A percentile compares a stretch with the other conserved stretches of the same genome.
Conservation (phyloP, 2,329 filamentous ascomycete genomes). For the Cladosporium sphaerospermum region DNA sequence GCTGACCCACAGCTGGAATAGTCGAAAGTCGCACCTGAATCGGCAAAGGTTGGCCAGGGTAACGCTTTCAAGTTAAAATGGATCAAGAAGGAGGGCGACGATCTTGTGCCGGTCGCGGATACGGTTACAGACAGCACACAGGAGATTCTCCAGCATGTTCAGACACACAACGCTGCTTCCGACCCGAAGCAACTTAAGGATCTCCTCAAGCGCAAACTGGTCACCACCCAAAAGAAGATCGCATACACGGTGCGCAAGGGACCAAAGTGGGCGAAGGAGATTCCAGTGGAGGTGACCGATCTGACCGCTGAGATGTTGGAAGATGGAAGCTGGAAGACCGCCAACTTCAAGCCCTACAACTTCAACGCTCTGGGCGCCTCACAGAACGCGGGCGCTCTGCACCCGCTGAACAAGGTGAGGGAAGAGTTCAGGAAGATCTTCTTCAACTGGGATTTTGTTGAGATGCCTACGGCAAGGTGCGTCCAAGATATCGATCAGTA, state of each 20-base stretch:
- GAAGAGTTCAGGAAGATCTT: conserved; percentile 96
- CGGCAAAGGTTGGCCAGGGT: conserved; percentile 79
- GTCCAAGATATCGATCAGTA: conserved; percentile 9
- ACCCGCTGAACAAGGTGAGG: conserved; percentile 80
- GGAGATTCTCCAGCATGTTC: conserved; percentile 67
- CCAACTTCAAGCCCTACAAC: conserved; percentile 79
- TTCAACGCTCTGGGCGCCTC: conserved; percentile 64
- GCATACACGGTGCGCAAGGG: conserved; percentile 81
- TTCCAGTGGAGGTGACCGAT: conserved; percentile 90
- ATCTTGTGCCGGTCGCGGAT: conserved; percentile 53
- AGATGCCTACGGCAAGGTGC: conserved; percentile 86
- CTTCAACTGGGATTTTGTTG: conserved; percentile 97
- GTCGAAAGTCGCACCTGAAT: conserved; percentile 64
- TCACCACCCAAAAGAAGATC: conserved; percentile 76
- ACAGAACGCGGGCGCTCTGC: conserved; percentile 45
- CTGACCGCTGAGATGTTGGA: conserved; percentile 88
- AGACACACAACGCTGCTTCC: conserved; percentile 60
- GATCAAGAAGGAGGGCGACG: conserved; percentile 57
- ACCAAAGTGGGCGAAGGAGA: conserved; percentile 78
- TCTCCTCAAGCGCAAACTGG: conserved; percentile 85
- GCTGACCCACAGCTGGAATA: conserved; percentile 26
- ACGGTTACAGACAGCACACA: conserved; percentile 74
- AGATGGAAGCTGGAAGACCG: conserved; percentile 84
- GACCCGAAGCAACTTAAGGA: conserved; percentile 74
- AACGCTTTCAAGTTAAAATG: conserved; percentile 79